Conservation (phyloP, 148 eudicot genomes). For the Nepenthes mirabilis region DNA sequence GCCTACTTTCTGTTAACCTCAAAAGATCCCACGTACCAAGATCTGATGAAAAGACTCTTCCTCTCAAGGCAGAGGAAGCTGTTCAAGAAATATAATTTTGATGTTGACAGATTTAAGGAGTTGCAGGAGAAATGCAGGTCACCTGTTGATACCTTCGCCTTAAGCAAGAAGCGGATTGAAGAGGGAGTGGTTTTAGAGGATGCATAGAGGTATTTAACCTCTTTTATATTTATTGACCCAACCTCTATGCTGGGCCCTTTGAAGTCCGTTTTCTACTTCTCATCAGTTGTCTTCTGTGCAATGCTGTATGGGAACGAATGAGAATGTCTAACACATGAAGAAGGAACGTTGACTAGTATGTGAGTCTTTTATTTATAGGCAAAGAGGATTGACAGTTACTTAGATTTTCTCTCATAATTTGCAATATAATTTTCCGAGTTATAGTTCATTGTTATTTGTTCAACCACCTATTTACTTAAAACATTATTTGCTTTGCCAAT, state of each 20-base stretch:
- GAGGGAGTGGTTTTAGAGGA: slow-evolving; percentile 31
- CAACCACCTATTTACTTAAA: too few species aligned
- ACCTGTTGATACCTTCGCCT: slow-evolving; percentile 26
- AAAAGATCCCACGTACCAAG: slow-evolving; percentile 75
- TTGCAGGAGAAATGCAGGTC: slow-evolving; percentile 46
- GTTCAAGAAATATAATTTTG: slow-evolving; percentile 61
- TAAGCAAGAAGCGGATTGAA: slow-evolving; percentile 20
- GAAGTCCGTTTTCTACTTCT: background rate
- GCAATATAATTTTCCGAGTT: too few species aligned
- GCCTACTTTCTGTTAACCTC: slow-evolving; percentile 79
- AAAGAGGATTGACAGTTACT: too few species aligned
- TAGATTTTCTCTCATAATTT: too few species aligned
- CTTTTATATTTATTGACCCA: background rate
- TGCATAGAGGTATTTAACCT: slow-evolving; percentile 14
- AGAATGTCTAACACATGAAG: too few species aligned
- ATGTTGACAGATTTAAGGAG: slow-evolving; percentile 46
- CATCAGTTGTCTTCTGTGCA: too few species aligned
- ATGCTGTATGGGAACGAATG: too few species aligned
- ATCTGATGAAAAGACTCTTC: slow-evolving; percentile 70
- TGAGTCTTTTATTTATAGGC: too few species aligned
- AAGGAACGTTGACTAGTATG: too few species aligned
- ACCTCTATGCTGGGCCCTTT: background rate
- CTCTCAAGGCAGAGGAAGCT: slow-evolving; percentile 81
- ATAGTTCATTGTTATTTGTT: too few species aligned
- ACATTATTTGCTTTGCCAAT: too few species aligned